These are phyloP conservation scores for Tothia fuscella DNA, from an alignment of 2,329 filamentous ascomycete genomes.

Conservation along the genomic window DNA sequence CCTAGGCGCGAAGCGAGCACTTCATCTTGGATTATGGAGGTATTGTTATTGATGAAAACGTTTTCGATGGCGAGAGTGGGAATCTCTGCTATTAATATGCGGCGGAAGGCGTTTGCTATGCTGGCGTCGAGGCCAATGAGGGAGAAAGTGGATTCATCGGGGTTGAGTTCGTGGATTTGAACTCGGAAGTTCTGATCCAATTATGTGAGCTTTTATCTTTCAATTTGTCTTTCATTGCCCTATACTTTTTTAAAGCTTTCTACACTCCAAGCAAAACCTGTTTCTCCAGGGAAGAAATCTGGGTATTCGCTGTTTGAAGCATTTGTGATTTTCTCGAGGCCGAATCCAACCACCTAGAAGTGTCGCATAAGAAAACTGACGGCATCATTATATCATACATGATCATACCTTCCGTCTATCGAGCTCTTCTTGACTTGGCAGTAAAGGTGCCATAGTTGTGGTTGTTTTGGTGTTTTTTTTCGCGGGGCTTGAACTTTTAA, in stretches of 20 bases:
- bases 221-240: too few relatives aligned
- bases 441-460: too few relatives aligned
- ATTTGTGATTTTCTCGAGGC: conserved; percentile 81
- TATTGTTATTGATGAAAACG: conserved; percentile 92
- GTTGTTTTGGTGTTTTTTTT: too few relatives aligned
- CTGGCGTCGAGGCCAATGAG: conserved; percentile 84
- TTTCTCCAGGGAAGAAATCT: conserved; percentile 80
- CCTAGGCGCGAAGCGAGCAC: conserved; percentile 84
- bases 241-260: conserved; percentile 59
- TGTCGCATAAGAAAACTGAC: neutral
- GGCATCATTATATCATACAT: neutral
- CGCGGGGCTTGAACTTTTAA: too few relatives aligned
- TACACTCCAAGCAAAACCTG: conserved; percentile 71
- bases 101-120: conserved; percentile 92
- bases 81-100: conserved; percentile 89
- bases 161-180: conserved; percentile 72
- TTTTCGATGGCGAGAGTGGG: conserved; percentile 89
- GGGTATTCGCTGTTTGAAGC: conserved; percentile 86
- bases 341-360: conserved; percentile 40
- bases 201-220: too few relatives aligned
- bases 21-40: conserved; percentile 94
- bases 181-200: conserved; percentile 60
- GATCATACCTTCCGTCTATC: conserved; percentile 47
- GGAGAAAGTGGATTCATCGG: conserved; percentile 73
- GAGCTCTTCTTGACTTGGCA: too few relatives aligned